Evolutionary conservation across 768 basidiomycete genomes (phyloP), one percentile per base, ranked within the genome.

Genomic region (Rubroboletus satanas): DNA sequence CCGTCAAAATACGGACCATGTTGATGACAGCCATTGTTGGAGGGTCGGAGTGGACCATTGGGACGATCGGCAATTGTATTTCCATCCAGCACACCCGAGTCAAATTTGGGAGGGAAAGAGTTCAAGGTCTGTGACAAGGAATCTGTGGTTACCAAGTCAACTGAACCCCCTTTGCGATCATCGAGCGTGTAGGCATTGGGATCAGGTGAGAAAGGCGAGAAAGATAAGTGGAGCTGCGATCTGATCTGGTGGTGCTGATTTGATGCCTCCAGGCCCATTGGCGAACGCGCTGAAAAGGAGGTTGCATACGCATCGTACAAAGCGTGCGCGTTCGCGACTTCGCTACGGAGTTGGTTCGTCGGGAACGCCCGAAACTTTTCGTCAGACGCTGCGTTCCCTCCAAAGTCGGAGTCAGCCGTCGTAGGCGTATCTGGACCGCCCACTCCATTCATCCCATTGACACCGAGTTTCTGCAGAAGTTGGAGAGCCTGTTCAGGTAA

Each of bases 131-230:
- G 80, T 21, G 80, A 71, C 46, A 82, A 67, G 11, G 68, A 47
- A 47, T 81, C 81, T n/a, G 71, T 57, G 49, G 71, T 72, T 37
- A 72, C 64, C 45, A 68, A 68, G 36, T 67, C 66, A 38, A 59
- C 69, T 31, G 70, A 72, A 50, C 73, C 76, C 56, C 73, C 75
- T 41, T 69, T 66, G 67, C 59, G 62, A 54, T 57, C 68, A 57
- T 42, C 67, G 68, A 55, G 77, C 74, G 5, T 65, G 62, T 73
- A 73, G 21, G 75, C 64, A 59, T 81, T 85, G 9, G 85, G 83
- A 61, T 90, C 88, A 9, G 88, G 88, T 1, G 89, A 90, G 72
- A 91, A 91, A 4, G 88, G 88, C 7, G 87, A 86, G 68, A 90
- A 90, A 54, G 69, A 62, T 8, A 61, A 62, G 28, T 55, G 57